These are phyloP conservation scores for Penicillium diatomitis DNA, from an alignment of 495 filamentous ascomycete genomes.

Conservation along the genomic window DNA sequence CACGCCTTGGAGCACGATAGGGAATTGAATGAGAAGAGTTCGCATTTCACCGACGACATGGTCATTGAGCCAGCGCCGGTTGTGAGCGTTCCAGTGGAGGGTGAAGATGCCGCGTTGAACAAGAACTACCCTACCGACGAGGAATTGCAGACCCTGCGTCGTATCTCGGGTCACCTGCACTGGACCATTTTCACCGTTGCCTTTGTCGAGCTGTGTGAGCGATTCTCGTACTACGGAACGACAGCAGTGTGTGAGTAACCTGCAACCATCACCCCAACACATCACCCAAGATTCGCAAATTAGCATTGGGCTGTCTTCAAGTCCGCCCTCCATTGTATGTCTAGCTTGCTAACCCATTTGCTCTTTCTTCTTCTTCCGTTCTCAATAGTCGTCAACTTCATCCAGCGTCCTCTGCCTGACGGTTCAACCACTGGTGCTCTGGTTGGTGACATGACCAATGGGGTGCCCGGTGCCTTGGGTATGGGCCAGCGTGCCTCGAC, in stretches of 20 bases:
- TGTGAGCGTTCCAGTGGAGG: background rate
- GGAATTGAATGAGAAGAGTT: conserved; percentile 7
- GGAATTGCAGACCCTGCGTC: conserved; percentile 49
- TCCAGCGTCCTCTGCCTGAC: conserved; percentile 52
- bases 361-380: too few species aligned
- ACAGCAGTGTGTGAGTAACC: conserved; percentile 58
- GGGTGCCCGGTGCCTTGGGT: conserved; percentile 51
- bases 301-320: too few species aligned
- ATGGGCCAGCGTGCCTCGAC: conserved; percentile 60
- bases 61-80: conserved; percentile 5
- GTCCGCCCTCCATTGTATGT: too few species aligned
- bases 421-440: conserved; percentile 52
- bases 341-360: too few species aligned
- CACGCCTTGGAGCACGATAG: conserved; percentile 14
- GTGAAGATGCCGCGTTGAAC: conserved; percentile 10
- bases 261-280: background rate
- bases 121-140: conserved; percentile 46
- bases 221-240: conserved; percentile 73
- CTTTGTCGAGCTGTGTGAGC: conserved; percentile 69
- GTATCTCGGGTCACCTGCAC: conserved; percentile 57
- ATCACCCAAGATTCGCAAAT: background rate
- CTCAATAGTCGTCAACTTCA: conserved; percentile 50
- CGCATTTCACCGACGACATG: conserved; percentile 1
- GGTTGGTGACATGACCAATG: conserved; percentile 36
- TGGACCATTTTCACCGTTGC: conserved; percentile 59